Evolutionary conservation across 1,284 basidiomycete genomes (phyloP).

Genomic region (Microbotryum violaceum): DNA sequence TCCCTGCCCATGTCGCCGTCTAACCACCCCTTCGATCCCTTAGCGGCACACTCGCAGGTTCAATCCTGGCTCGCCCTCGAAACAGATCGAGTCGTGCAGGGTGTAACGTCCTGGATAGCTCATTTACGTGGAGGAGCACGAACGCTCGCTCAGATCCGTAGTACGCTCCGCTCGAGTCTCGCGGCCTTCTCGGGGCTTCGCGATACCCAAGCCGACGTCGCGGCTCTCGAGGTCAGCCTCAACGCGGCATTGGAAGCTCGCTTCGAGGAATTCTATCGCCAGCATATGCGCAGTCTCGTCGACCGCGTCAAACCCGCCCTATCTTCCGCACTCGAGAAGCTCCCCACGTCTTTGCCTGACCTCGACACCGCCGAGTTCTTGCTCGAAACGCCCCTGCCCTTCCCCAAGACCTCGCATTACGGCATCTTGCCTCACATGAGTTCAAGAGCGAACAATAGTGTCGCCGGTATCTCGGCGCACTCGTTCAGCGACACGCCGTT

Average conservation of each 20-base stretch:
- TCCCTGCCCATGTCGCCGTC: conserved; percentile 9
- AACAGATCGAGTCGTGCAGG: conserved; percentile 2
- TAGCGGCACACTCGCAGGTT: background rate
- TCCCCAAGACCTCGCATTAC: conserved; percentile 17
- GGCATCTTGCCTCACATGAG: background rate
- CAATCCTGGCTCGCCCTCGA: conserved; percentile 7
- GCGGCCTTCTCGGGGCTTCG: background rate
- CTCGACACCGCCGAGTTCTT: conserved; percentile 16
- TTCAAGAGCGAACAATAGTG: background rate
- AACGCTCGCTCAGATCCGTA: conserved; percentile 15
- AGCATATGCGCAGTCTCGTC: conserved; percentile 12
- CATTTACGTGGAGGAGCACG: conserved; percentile 3
- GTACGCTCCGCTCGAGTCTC: conserved; percentile 1
- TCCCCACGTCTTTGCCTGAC: conserved; percentile 6
- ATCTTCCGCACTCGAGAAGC: conserved; percentile 10
- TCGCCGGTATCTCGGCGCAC: background rate
- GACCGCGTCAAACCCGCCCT: conserved; percentile 10
- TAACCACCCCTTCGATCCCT: background rate
- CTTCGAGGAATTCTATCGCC: conserved; percentile 12
- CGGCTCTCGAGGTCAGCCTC: conserved; percentile 4
- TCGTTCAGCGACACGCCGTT: conserved; percentile 12
- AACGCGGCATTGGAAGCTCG: conserved; percentile 13
- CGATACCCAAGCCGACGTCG: too few species aligned
- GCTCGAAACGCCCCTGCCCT: conserved; percentile 25
- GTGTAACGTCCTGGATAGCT: conserved; percentile 16